A percentile compares a stretch with the other conserved stretches of the same genome.
These are phyloP conservation scores for Quercus glauca DNA, from an alignment of 306 rosid genomes.

Conservation along the genomic window DNA sequence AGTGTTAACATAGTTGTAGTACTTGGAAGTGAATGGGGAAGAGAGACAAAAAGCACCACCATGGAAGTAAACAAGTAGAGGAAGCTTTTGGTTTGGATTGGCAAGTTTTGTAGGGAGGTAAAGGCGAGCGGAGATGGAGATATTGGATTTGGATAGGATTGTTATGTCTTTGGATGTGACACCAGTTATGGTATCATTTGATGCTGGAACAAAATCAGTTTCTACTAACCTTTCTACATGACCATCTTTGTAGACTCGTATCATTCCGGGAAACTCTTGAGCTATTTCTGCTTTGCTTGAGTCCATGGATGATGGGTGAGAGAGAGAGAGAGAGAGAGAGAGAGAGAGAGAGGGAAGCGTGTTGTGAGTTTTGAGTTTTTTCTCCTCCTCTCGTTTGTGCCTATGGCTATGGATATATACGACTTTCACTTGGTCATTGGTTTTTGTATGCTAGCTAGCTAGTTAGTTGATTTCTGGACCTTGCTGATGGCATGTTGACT, in stretches of 20 bases:
- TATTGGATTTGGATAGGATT: background rate
- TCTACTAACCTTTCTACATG: constrained; percentile 23
- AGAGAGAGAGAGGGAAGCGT: too few relatives aligned
- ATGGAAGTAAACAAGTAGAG: constrained; percentile 43
- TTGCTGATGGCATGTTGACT: background rate
- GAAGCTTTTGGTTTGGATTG: constrained; percentile 17
- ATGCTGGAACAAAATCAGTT: constrained; percentile 29
- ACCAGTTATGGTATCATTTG: background rate
- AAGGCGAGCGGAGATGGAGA: constrained; percentile 28
- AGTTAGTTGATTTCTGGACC: background rate
- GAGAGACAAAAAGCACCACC: constrained; percentile 36
- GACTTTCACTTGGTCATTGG: background rate
- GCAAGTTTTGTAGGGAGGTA: constrained; percentile 31
- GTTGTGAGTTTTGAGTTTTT: background rate
- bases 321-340: too few relatives aligned
- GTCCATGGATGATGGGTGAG: background rate
- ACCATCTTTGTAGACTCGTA: constrained; percentile 32
- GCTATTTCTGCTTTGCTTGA: constrained; percentile 19
- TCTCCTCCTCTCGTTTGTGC: background rate
- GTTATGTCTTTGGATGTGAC: constrained; percentile 42
- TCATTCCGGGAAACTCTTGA: background rate
- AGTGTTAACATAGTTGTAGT: constrained; percentile 24
- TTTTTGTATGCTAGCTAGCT: background rate
- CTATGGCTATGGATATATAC: background rate
- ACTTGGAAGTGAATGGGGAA: constrained; percentile 27